phyloP scores from a whole-genome alignment of 1,284 basidiomycete species.

The Meira nashicola region DNA sequence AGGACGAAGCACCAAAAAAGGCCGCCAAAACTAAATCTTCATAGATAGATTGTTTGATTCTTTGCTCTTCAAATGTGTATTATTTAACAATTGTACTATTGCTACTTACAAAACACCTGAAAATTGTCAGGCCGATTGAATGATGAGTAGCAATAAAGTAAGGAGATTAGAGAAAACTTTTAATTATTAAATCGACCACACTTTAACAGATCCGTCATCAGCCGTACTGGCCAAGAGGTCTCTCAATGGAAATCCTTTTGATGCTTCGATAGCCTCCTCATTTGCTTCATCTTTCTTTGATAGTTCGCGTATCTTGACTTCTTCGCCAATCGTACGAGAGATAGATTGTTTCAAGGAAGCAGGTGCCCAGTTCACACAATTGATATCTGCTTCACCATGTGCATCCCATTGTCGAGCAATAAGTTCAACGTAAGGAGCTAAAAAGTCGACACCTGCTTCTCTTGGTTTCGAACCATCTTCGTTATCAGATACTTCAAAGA shows the following conservation, averaged over 20 bases:
- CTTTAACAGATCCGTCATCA: background rate
- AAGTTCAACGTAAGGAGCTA: constrained; percentile 23
- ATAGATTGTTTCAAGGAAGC: constrained; percentile 16
- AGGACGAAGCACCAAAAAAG: too few relatives aligned
- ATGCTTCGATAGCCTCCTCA: background rate
- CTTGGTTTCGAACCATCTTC: background rate
- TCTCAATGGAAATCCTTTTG: background rate
- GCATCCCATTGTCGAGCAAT: constrained; percentile 55
- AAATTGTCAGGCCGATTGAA: too few relatives aligned
- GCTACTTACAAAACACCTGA: too few relatives aligned
- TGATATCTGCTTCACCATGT: constrained; percentile 73
- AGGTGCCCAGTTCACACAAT: constrained; percentile 69
- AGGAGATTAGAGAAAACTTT: too few relatives aligned
- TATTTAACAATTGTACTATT: too few relatives aligned
- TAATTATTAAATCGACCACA: background rate
- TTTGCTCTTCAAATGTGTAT: too few relatives aligned
- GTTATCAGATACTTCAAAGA: constrained; percentile 62
- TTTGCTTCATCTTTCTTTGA: background rate
- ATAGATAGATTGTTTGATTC: too few relatives aligned
- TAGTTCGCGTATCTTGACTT: background rate
- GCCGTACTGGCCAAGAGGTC: constrained; percentile 1
- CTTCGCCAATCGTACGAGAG: background rate
- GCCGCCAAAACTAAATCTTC: too few relatives aligned
- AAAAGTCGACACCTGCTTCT: too few relatives aligned
- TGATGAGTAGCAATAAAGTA: too few relatives aligned